These are phyloP conservation scores for Sphenostylis stenocarpa DNA, from an alignment of 306 rosid genomes.

Conservation along the genomic window DNA sequence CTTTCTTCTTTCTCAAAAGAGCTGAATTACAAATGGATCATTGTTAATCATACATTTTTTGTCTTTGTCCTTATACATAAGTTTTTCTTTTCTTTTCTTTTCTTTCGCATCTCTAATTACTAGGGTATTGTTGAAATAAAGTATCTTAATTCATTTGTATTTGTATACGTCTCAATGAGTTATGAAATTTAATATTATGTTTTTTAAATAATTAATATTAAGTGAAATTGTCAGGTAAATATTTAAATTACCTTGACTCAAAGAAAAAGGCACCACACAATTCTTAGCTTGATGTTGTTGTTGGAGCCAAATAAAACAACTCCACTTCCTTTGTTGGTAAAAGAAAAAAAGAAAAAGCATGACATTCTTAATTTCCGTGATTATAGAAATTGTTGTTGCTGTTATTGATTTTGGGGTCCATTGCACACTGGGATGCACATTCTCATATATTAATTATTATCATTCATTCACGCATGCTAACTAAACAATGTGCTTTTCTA, in stretches of 20 bases:
- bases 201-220: too few species aligned
- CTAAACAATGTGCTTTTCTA: background rate
- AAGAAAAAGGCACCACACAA: too few species aligned
- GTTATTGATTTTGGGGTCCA: constrained; percentile 13
- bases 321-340: background rate
- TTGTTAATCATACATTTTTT: too few species aligned
- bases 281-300: too few species aligned
- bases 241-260: too few species aligned
- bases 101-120: background rate
- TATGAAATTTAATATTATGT: too few species aligned
- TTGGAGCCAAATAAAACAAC: background rate
- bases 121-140: too few species aligned
- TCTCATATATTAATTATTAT: background rate
- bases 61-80: too few species aligned
- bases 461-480: background rate
- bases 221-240: too few species aligned
- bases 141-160: too few species aligned
- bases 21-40: background rate
- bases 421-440: background rate
- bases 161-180: too few species aligned
- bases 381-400: background rate
- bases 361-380: background rate
- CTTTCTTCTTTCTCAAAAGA: background rate
- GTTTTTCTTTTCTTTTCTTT: too few species aligned
- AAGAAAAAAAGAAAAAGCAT: background rate